phyloP scores from a whole-genome alignment of 805 yeast genomes.

The Candida andamanensis region DNA sequence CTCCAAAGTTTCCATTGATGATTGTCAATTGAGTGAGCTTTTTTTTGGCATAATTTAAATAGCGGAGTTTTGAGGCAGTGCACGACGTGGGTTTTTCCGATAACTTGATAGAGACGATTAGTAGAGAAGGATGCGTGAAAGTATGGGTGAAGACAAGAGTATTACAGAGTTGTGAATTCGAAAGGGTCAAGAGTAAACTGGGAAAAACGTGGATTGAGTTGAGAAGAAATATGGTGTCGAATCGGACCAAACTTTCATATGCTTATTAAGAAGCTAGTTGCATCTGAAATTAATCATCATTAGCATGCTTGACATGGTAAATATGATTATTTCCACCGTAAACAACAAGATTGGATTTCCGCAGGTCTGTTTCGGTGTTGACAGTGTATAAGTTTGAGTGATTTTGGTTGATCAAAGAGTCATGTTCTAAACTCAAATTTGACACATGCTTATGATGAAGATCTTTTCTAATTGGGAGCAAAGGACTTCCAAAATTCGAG shows the following conservation, averaged over 20 bases:
- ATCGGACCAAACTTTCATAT: conserved; percentile 1
- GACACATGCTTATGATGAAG: conserved; percentile 2
- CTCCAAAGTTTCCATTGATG: conserved; percentile 90
- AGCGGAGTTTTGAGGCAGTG: too few relatives aligned
- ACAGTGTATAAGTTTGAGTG: conserved; percentile 11
- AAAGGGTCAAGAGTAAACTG: too few relatives aligned
- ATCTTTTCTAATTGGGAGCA: conserved; percentile 7
- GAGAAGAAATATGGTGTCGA: too few relatives aligned
- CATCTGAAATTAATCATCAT: background rate
- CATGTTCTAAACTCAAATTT: conserved; percentile 10
- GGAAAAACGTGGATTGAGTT: too few relatives aligned
- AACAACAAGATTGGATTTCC: conserved; percentile 3
- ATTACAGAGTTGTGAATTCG: too few relatives aligned
- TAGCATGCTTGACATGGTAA: conserved; percentile 10
- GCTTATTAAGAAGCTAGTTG: background rate
- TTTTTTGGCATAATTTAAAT: too few relatives aligned
- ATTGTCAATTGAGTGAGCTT: too few relatives aligned
- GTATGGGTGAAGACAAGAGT: too few relatives aligned
- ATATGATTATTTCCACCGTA: conserved; percentile 13
- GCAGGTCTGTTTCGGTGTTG: conserved; percentile 1
- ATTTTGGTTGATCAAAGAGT: conserved; percentile 9
- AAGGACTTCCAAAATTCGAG: conserved; percentile 8
- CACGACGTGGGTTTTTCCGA: too few relatives aligned
- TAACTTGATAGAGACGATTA: too few relatives aligned
- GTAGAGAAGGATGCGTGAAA: too few relatives aligned